These are phyloP conservation scores for Aspergillus persii DNA, from an alignment of 2,329 filamentous ascomycete genomes.

Conservation along the genomic window DNA sequence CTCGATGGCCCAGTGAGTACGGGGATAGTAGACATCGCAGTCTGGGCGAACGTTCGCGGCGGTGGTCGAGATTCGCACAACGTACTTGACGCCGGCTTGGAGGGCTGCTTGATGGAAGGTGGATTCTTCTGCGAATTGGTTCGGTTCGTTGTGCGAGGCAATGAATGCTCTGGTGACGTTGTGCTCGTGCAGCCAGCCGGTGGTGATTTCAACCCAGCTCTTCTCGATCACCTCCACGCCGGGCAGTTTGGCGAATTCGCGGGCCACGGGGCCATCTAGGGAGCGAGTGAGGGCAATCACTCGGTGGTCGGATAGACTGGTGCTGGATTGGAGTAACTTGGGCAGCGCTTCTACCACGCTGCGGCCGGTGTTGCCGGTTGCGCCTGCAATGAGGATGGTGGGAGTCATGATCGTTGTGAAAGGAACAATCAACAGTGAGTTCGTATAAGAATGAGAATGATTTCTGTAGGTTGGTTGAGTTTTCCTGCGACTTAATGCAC, in stretches of 20 bases:
- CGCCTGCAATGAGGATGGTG: constrained; percentile 37
- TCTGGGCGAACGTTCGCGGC: constrained; percentile 38
- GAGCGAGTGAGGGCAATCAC: constrained; percentile 36
- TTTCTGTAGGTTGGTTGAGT: not conserved
- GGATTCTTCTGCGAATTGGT: constrained; percentile 43
- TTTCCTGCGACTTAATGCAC: not conserved
- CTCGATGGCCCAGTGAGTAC: constrained; percentile 45
- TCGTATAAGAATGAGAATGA: not conserved
- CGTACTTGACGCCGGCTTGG: constrained; percentile 40
- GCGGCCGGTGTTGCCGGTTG: constrained; percentile 41
- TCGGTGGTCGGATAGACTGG: constrained; percentile 14
- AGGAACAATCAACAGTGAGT: no score
- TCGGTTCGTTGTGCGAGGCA: constrained; percentile 38
- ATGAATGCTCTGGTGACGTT: constrained; percentile 40
- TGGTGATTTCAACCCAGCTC: constrained; percentile 39
- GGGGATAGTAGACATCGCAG: constrained; percentile 34
- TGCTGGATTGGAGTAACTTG: constrained; percentile 19
- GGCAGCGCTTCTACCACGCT: constrained; percentile 28
- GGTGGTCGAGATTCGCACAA: constrained; percentile 45
- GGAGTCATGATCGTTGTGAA: constrained; percentile 28
- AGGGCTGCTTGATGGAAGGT: constrained; percentile 36
- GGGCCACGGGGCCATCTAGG: constrained; percentile 15
- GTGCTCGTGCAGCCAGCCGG: constrained; percentile 41
- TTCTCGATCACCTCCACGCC: constrained; percentile 36
- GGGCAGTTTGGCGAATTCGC: constrained; percentile 30